Percentiles rank a stretch among this genome's conserved stretches.
phyloP scores from a whole-genome alignment of 441 rosid species.

The Daphne laureola region DNA sequence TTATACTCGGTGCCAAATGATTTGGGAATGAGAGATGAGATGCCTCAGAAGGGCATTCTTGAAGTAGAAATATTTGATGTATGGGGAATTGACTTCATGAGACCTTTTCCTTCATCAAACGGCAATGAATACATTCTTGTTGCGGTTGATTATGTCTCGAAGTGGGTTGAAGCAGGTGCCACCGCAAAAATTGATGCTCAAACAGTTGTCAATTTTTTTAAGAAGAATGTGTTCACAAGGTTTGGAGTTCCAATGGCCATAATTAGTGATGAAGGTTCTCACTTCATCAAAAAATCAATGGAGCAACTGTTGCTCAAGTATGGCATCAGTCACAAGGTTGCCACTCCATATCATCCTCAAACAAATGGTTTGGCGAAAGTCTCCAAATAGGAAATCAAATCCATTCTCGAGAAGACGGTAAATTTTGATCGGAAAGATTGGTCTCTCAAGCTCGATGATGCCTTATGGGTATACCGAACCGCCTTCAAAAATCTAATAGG shows the following conservation, averaged over 20 bases:
- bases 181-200: background rate
- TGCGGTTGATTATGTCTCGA: background rate
- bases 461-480: too few relatives aligned
- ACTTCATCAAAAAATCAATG: background rate
- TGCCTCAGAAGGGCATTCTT: background rate
- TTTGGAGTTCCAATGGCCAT: background rate
- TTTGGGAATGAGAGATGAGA: background rate
- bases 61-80: too few relatives aligned
- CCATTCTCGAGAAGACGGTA: background rate
- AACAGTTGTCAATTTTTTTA: background rate
- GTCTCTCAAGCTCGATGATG: background rate
- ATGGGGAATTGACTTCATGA: too few relatives aligned
- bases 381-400: background rate
- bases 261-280: background rate
- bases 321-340: background rate
- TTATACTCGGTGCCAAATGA: background rate
- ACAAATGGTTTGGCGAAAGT: background rate
- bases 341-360: background rate
- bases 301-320: background rate
- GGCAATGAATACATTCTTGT: too few relatives aligned
- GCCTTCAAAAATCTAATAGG: too few relatives aligned
- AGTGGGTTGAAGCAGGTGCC: background rate
- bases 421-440: background rate
- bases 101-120: too few relatives aligned
- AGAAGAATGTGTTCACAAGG: background rate